Conservation (phyloP, 2,329 filamentous ascomycete species). For the Aspergillus awamori region DNA sequence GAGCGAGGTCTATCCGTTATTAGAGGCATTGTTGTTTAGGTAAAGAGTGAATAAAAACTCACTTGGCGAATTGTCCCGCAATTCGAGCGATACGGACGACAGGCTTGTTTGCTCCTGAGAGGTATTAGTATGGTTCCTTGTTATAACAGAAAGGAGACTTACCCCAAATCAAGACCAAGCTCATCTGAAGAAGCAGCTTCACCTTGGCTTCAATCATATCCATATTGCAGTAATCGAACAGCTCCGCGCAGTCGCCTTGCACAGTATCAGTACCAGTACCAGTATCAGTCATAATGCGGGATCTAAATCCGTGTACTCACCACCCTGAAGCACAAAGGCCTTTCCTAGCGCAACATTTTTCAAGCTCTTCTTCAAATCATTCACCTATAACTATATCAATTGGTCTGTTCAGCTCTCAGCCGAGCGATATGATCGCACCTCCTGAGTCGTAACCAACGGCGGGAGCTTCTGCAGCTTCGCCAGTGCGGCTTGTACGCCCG, state of each 20-base stretch:
- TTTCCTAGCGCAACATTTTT: conserved; percentile 86
- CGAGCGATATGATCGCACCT: conserved; percentile 32
- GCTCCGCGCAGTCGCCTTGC: conserved; percentile 80
- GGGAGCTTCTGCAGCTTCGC: conserved; percentile 49
- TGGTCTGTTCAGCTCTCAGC: neutral
- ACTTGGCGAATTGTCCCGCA: conserved; percentile 95
- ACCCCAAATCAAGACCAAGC: conserved; percentile 88
- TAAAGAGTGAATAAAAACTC: conserved; percentile 8
- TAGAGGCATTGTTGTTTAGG: neutral
- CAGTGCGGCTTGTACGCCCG: conserved; percentile 44
- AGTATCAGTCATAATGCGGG: neutral
- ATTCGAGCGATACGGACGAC: conserved; percentile 94
- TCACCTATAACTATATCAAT: conserved; percentile 55
- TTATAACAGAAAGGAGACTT: conserved; percentile 33
- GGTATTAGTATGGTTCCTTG: neutral
- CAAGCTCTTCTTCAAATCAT: conserved; percentile 74
- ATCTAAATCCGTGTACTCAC: conserved; percentile 41
- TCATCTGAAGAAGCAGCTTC: conserved; percentile 96
- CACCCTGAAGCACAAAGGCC: conserved; percentile 91
- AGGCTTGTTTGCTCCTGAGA: conserved; percentile 63
- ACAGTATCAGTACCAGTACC: neutral
- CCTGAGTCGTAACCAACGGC: conserved; percentile 51
- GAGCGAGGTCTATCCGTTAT: conserved; percentile 65
- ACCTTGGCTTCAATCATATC: conserved; percentile 92
- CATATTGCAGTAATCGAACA: conserved; percentile 94